A percentile compares a stretch with the other conserved stretches of the same genome.
Evolutionary conservation across 495 filamentous ascomycete species (phyloP).

Genomic region (Podospora appendiculata): DNA sequence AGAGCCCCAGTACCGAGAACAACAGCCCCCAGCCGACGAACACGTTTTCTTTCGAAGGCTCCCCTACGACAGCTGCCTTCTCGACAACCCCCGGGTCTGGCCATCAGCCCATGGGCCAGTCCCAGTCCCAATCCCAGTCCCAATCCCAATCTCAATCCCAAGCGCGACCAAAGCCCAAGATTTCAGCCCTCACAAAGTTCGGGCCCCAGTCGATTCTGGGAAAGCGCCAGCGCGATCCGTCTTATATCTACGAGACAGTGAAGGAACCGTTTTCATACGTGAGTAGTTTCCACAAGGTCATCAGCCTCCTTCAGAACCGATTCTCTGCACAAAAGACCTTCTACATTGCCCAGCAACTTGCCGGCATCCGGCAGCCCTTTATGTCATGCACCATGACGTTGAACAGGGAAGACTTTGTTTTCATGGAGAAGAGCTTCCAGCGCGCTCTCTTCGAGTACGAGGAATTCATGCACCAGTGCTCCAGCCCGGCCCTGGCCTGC

Average conservation of each 20-base stretch:
- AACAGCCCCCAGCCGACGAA: conserved; percentile 37
- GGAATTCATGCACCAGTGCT: conserved; percentile 77
- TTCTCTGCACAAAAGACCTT: conserved; percentile 62
- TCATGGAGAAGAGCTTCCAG: conserved; percentile 96
- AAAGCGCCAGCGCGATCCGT: conserved; percentile 58
- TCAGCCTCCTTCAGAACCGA: conserved; percentile 68
- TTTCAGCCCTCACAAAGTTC: conserved; percentile 30
- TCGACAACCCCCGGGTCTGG: conserved; percentile 14
- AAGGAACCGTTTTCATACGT: conserved; percentile 87
- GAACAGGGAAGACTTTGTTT: conserved; percentile 79
- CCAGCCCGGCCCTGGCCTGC: conserved; percentile 86
- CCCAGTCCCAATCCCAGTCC: no score
- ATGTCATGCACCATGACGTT: conserved; percentile 79
- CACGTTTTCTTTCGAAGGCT: conserved; percentile 36
- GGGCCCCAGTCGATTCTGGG: conserved; percentile 44
- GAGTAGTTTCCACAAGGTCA: conserved; percentile 80
- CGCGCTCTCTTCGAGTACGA: conserved; percentile 87
- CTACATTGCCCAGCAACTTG: conserved; percentile 78
- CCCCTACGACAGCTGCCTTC: conserved; percentile 35
- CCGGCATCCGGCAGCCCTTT: conserved; percentile 85
- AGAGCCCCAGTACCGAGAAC: conserved; percentile 43
- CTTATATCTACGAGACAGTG: conserved; percentile 79
- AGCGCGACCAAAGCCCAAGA: conserved; percentile 28
- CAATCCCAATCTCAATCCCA: conserved; percentile 4
- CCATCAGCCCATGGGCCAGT: conserved; percentile 11